A percentile compares a stretch with the other conserved stretches of the same genome.
Evolutionary conservation across 352 stramenopile genomes (phyloP).

Genomic region (Phytophthora sojae): DNA sequence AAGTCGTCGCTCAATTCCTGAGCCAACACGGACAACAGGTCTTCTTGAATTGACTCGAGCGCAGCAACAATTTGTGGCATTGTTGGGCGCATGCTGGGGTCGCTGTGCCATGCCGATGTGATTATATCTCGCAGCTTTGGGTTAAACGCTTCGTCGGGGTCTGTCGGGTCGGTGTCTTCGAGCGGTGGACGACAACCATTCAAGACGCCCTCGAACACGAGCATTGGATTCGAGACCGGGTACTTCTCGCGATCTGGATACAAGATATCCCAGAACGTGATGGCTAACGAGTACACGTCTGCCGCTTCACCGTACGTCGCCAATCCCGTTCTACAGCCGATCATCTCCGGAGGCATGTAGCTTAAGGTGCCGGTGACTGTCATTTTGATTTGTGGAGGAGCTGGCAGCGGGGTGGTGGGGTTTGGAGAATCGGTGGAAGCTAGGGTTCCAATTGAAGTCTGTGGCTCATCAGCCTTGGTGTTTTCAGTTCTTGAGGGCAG

Average conservation of each 20-base stretch:
- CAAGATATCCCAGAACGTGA: slow-evolving; percentile 83
- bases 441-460: slow-evolving; percentile 23
- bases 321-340: slow-evolving; percentile 52
- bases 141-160: slow-evolving; percentile 32
- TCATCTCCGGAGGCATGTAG: slow-evolving; percentile 85
- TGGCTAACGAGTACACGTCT: slow-evolving; percentile 75
- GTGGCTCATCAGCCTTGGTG: slow-evolving; percentile 9
- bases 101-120: slow-evolving; percentile 55
- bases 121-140: slow-evolving; percentile 67
- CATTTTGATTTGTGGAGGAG: slow-evolving; percentile 50
- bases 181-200: slow-evolving; percentile 56
- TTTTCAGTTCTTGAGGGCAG: slow-evolving; percentile 10
- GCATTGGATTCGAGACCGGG: slow-evolving; percentile 45
- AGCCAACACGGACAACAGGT: slow-evolving; percentile 55
- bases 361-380: slow-evolving; percentile 73
- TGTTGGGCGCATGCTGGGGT: slow-evolving; percentile 57
- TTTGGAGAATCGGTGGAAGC: slow-evolving; percentile 15
- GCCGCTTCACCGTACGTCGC: slow-evolving; percentile 68
- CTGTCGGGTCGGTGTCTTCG: slow-evolving; percentile 22
- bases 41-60: slow-evolving; percentile 74
- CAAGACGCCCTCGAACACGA: slow-evolving; percentile 61
- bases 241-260: slow-evolving; percentile 64
- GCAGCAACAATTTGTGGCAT: slow-evolving; percentile 51
- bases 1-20: slow-evolving; percentile 57
- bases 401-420: slow-evolving; percentile 3